Evolutionary conservation across 345 rosid genomes (phyloP).

Genomic region (Pseudoturritis turrita): DNA sequence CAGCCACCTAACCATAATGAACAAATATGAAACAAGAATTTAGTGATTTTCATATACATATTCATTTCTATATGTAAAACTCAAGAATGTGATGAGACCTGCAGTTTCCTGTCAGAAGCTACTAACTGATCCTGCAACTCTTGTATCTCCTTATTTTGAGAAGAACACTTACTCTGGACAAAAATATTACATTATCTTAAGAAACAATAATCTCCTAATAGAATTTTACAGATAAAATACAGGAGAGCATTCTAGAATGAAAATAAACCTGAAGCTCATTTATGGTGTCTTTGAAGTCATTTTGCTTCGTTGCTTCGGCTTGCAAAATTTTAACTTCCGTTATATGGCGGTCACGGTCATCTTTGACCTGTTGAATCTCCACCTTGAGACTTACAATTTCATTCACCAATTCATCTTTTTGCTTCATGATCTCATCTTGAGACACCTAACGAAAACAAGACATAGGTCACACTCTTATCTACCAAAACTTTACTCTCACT

Average conservation of each 20-base stretch:
- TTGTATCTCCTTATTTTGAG: constrained; percentile 62
- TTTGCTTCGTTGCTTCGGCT: constrained; percentile 51
- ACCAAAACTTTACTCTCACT: constrained; percentile 4
- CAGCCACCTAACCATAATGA: constrained; percentile 52
- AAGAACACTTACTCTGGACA: constrained; percentile 60
- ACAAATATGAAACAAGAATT: neutral
- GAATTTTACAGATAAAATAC: neutral
- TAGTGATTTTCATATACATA: neutral
- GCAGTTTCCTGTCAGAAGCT: constrained; percentile 63
- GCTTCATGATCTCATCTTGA: constrained; percentile 67
- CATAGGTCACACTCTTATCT: neutral
- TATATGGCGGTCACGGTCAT: constrained; percentile 61
- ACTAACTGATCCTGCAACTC: constrained; percentile 62
- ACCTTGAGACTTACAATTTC: constrained; percentile 64
- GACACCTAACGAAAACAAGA: constrained; percentile 48
- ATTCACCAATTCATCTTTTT: constrained; percentile 62
- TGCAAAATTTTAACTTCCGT: constrained; percentile 49
- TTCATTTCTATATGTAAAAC: neutral
- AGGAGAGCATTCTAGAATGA: constrained; percentile 2
- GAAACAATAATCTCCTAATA: neutral
- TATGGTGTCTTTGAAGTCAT: constrained; percentile 62
- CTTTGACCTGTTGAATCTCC: constrained; percentile 62
- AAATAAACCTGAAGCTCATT: constrained; percentile 68
- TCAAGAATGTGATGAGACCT: constrained; percentile 40
- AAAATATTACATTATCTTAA: neutral